phyloP scores from a whole-genome alignment of 2,329 filamentous ascomycete species.

The Ophiocordyceps sinensis region DNA sequence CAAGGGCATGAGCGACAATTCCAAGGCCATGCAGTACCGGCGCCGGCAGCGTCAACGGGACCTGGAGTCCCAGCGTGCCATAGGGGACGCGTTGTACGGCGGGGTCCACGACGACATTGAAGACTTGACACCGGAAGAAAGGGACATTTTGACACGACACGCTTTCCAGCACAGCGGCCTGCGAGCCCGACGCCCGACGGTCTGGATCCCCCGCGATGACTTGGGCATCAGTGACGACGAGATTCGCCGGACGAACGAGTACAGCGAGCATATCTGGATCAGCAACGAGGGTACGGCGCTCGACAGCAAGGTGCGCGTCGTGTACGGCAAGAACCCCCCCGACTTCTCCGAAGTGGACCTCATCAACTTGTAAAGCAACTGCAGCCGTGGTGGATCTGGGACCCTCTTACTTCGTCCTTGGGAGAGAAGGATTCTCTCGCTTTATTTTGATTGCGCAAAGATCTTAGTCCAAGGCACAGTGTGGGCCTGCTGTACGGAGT shows the following conservation, averaged over 20 bases:
- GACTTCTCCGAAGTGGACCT: slow-evolving; percentile 82
- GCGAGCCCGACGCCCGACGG: slow-evolving; percentile 67
- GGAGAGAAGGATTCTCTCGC: no score
- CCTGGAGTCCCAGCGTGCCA: slow-evolving; percentile 56
- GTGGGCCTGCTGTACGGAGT: no score
- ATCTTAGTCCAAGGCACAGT: no score
- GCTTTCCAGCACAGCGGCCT: slow-evolving; percentile 87
- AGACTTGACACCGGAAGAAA: slow-evolving; percentile 78
- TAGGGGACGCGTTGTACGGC: slow-evolving; percentile 72
- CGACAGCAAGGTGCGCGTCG: slow-evolving; percentile 67
- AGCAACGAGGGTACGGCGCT: slow-evolving; percentile 85
- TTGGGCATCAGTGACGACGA: slow-evolving; percentile 87
- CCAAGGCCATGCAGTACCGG: slow-evolving; percentile 31
- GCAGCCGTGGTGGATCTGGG: no score
- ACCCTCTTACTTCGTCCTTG: no score
- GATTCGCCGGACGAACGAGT: slow-evolving; percentile 59
- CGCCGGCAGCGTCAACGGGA: slow-evolving; percentile 39
- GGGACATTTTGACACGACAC: slow-evolving; percentile 70
- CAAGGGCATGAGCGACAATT: slow-evolving; percentile 17
- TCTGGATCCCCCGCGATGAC: slow-evolving; percentile 90
- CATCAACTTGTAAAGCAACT: slow-evolving; percentile 49
- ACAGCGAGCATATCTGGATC: slow-evolving; percentile 77
- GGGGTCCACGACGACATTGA: slow-evolving; percentile 88
- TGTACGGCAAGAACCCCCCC: slow-evolving; percentile 74
- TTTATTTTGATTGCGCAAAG: no score